Evolutionary conservation across 2,329 filamentous ascomycete species (phyloP).

Genomic region (Talaromyces sp.): DNA sequence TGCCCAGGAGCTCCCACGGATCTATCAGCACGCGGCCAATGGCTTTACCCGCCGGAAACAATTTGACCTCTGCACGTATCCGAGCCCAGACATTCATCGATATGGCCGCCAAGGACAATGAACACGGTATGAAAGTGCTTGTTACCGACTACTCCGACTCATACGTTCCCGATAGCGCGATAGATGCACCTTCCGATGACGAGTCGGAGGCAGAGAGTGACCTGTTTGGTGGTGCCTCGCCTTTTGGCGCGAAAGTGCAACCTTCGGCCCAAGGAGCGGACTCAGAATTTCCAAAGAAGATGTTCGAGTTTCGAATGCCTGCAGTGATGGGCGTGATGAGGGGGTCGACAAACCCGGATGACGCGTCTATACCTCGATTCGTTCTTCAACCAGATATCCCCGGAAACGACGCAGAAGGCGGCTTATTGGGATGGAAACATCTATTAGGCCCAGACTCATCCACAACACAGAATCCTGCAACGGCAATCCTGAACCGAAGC

Average conservation of each 20-base stretch:
- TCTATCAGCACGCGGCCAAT: conserved; percentile 36
- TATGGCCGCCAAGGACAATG: conserved; percentile 36
- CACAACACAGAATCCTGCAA: conserved; percentile 8
- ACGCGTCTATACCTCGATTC: conserved; percentile 34
- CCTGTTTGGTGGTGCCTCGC: conserved; percentile 9
- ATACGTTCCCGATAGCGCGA: conserved; percentile 30
- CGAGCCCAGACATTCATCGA: conserved; percentile 43
- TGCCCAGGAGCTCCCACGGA: conserved; percentile 39
- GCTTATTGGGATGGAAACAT: conserved; percentile 41
- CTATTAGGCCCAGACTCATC: conserved; percentile 27
- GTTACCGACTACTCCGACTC: conserved; percentile 38
- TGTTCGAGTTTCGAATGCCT: conserved; percentile 39
- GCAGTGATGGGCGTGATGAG: conserved; percentile 37
- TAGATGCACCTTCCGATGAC: conserved; percentile 28
- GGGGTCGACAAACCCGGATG: conserved; percentile 17
- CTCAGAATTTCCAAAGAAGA: conserved; percentile 26
- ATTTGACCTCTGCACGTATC: conserved; percentile 40
- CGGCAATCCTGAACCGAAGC: conserved; percentile 4
- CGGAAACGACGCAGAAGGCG: conserved; percentile 39
- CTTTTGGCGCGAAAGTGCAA: conserved; percentile 1
- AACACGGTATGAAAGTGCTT: conserved; percentile 35
- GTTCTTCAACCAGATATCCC: conserved; percentile 37
- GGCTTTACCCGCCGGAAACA: conserved; percentile 39
- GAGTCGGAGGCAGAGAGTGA: conserved; percentile 7
- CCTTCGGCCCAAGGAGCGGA: conserved; percentile 11